Base-by-base conservation (phyloP, 208 protist species). In the Angomonas desouzai region DNA sequence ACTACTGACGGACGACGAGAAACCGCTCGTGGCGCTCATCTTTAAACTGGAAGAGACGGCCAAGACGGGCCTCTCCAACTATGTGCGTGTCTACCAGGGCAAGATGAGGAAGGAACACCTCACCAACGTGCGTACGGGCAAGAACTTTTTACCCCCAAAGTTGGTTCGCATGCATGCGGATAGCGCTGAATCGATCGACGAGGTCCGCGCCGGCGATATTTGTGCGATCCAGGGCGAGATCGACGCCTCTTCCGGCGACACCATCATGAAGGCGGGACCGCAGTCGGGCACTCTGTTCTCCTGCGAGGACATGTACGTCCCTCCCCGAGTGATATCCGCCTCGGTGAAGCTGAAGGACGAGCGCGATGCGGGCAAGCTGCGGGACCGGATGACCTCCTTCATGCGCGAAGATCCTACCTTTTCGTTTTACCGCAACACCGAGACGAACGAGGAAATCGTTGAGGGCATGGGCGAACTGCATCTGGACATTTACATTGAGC, bases 11-110 rank as follows among this genome's bases (percentile, higher is more conserved):
- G 93, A 98, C 61, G 72, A 89, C 71, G 87, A 94, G 66, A 91
- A 97, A 70, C 93, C 96, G 34, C 87, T 98, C 25, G 87, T 98
- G 16, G 97, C 89, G 45, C 83, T 98, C 23, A 88, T 98, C n/a
- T 99, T 99, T 82, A 99, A 99, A 74, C 82, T 99, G 4, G 98
- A 99, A 80, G 97, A 98, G 79, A 93, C 89, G 13, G 93, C 92
- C 48, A 90, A 91, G 74, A 97, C 96, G 48, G 98, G 98, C 18
- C 86, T 99, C 71, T 91, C 98, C 28, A 99, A 99, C 33, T 99
- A 99, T 79, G 85, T 99, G 38, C 95, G 98, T 56, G 89, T 99
- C 45, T 99, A 99, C 77, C 98, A 99, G 78, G 98, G 97, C 36
- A 94, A 87, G 56, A 85, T 98, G 64, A 89, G 89, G 57, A 92